phyloP scores from a whole-genome alignment of 2,329 filamentous ascomycete genomes.

The Venturia aucupariae region DNA sequence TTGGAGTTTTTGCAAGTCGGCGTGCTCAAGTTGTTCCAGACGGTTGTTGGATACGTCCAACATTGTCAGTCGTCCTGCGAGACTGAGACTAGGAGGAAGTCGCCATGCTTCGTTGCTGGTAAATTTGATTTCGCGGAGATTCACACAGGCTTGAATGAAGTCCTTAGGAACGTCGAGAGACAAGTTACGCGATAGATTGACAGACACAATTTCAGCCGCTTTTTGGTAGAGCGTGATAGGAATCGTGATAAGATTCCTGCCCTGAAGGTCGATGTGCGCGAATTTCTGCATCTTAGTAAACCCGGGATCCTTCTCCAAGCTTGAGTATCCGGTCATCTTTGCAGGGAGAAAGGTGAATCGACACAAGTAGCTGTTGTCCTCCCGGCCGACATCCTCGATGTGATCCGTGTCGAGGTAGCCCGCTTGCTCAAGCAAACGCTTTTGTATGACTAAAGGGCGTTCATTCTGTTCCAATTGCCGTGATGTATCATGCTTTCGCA shows the following conservation, averaged over 20 bases:
- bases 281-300: constrained; percentile 80
- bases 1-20: constrained; percentile 65
- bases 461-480: constrained; percentile 71
- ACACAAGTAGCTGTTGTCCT: constrained; percentile 95
- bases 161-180: constrained; percentile 89
- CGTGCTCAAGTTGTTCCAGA: constrained; percentile 76
- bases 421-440: constrained; percentile 79
- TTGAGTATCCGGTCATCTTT: constrained; percentile 70
- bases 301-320: constrained; percentile 65
- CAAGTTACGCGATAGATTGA: constrained; percentile 88
- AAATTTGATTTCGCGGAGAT: constrained; percentile 89
- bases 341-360: constrained; percentile 91
- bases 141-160: constrained; percentile 88
- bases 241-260: constrained; percentile 85
- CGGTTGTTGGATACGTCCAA: constrained; percentile 94
- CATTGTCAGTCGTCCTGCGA: constrained; percentile 73
- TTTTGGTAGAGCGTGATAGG: constrained; percentile 90
- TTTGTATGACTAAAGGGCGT: constrained; percentile 83
- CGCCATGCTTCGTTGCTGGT: constrained; percentile 87
- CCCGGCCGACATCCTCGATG: constrained; percentile 86
- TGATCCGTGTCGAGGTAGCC: constrained; percentile 81
- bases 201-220: constrained; percentile 82
- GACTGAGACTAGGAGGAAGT: constrained; percentile 72
- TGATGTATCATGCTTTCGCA: constrained; percentile 85
- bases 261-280: constrained; percentile 85